Evolutionary conservation across 345 rosid genomes (phyloP).

Genomic region (Mallotus nudiflorus): DNA sequence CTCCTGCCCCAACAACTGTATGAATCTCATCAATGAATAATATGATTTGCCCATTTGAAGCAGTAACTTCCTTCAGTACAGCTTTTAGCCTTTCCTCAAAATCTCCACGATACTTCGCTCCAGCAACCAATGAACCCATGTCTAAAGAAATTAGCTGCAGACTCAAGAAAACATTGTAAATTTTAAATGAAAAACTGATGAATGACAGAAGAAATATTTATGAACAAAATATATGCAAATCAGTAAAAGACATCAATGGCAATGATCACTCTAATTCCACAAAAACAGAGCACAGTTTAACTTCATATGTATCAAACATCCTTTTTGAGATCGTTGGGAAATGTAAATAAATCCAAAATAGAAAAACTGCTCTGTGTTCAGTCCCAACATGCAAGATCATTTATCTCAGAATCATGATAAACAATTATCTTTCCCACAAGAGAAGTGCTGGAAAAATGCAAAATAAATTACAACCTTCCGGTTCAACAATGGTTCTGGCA

Average conservation of each 20-base stretch:
- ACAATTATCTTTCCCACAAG: not conserved
- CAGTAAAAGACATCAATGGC: not conserved
- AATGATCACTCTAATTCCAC: not conserved
- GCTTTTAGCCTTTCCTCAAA: constrained; percentile 91
- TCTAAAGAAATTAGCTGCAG: constrained; percentile 79
- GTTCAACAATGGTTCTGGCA: constrained; percentile 77
- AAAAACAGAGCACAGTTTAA: not conserved
- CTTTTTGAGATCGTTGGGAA: not conserved
- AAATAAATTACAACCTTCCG: constrained; percentile 48
- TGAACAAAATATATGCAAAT: not conserved
- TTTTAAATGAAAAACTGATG: not conserved
- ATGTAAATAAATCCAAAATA: constrained; percentile 4
- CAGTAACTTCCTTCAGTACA: constrained; percentile 84
- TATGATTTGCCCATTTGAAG: constrained; percentile 85
- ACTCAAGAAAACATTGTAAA: not conserved
- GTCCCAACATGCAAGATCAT: not conserved
- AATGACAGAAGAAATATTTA: too few relatives aligned
- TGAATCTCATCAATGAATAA: constrained; percentile 92
- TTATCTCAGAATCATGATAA: not conserved
- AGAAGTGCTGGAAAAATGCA: not conserved
- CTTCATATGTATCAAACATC: not conserved
- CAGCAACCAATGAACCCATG: constrained; percentile 90
- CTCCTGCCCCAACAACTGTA: constrained; percentile 93
- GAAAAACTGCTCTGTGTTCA: too few relatives aligned
- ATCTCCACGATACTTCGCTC: constrained; percentile 82